These are phyloP conservation scores for Coniella vitis DNA, from an alignment of 2,329 filamentous ascomycete genomes.

Conservation along the genomic window DNA sequence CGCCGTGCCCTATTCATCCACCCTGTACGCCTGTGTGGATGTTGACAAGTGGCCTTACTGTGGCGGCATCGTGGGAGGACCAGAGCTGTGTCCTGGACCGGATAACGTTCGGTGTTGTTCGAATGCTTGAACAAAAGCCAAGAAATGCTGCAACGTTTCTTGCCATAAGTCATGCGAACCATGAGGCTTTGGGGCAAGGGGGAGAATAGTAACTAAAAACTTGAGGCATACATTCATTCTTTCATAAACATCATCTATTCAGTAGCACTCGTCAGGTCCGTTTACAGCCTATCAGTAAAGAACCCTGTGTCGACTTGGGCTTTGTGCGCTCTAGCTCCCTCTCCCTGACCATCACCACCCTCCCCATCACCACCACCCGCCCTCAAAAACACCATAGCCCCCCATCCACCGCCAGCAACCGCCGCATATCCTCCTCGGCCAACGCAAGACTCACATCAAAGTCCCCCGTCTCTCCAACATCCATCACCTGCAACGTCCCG, in stretches of 20 bases:
- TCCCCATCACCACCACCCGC: too few species aligned
- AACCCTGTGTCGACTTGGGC: too few species aligned
- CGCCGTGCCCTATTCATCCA: background rate
- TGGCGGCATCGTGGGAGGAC: background rate
- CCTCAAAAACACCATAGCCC: constrained; percentile 4
- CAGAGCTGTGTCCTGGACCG: background rate
- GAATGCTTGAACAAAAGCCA: background rate
- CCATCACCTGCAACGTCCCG: constrained; percentile 36
- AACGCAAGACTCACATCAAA: constrained; percentile 30
- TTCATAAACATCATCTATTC: too few species aligned
- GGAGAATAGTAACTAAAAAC: too few species aligned
- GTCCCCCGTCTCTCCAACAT: constrained; percentile 25
- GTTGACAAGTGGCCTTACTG: background rate
- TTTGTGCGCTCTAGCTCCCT: too few species aligned
- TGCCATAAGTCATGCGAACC: too few species aligned
- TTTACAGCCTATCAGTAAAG: too few species aligned
- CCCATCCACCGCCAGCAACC: constrained; percentile 21
- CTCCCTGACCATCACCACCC: too few species aligned
- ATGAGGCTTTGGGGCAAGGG: too few species aligned
- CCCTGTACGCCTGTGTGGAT: background rate
- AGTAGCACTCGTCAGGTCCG: too few species aligned
- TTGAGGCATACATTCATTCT: too few species aligned
- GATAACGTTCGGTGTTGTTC: background rate
- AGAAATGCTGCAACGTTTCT: too few species aligned
- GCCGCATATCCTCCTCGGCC: constrained; percentile 23